Percentiles rank a stretch among this genome's conserved stretches.
Evolutionary conservation across 139 green algal species (phyloP).

Genomic region (Zygnema circumcarinatum): DNA sequence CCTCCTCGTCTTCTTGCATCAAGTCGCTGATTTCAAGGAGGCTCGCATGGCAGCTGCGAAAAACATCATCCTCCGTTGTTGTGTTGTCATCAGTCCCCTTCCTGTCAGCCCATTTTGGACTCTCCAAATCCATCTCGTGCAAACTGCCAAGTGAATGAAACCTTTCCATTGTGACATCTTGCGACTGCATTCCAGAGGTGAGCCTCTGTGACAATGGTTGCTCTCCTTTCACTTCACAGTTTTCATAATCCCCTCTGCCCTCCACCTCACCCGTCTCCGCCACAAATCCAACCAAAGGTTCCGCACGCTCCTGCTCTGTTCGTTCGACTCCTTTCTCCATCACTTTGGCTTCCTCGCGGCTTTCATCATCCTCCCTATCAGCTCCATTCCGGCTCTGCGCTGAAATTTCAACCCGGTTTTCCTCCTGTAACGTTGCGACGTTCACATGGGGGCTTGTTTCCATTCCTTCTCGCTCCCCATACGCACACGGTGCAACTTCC

Average conservation of each 20-base stretch:
- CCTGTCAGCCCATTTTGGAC: not conserved
- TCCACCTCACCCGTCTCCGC: not conserved
- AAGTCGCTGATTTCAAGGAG: not conserved
- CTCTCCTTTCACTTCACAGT: no score
- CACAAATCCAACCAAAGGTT: not conserved
- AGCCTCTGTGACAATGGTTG: no score
- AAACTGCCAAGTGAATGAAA: no score
- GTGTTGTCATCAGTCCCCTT: not conserved
- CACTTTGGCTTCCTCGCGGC: not conserved
- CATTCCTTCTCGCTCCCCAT: not conserved
- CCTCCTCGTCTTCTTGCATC: not conserved
- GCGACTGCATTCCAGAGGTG: no score
- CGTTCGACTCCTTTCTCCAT: constrained; percentile 2
- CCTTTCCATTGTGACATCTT: no score
- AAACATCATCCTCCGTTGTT: not conserved
- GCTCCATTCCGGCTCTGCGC: not conserved
- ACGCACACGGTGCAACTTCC: no score
- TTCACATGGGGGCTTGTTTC: not conserved
- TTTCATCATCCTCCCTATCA: not conserved
- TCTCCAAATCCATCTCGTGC: no score
- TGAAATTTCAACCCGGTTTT: not conserved
- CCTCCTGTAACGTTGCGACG: not conserved
- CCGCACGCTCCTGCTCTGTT: not conserved
- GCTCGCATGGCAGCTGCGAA: not conserved
- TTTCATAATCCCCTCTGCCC: not conserved